These are phyloP conservation scores for Fomitopsis serialis DNA, from an alignment of 768 basidiomycete species.

Conservation along the genomic window DNA sequence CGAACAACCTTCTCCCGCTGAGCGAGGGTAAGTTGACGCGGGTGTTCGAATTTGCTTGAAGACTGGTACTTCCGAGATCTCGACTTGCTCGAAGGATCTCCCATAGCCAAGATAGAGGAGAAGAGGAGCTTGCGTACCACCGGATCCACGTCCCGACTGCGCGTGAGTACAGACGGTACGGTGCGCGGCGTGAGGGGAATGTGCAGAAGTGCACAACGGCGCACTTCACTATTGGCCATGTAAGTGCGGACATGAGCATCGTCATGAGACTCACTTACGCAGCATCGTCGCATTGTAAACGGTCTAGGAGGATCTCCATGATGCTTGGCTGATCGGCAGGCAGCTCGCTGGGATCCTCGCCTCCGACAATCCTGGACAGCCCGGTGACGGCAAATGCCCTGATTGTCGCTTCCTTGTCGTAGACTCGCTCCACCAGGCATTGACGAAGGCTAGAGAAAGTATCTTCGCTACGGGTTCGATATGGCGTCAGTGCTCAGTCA, in stretches of 20 bases:
- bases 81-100: neutral
- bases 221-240: slow-evolving; percentile 35
- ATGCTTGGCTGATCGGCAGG: slow-evolving; percentile 26
- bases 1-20: slow-evolving; percentile 39
- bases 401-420: slow-evolving; percentile 42
- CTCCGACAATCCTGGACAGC: slow-evolving; percentile 37
- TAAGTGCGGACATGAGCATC: no score
- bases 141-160: slow-evolving; percentile 42
- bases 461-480: slow-evolving; percentile 35
- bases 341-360: slow-evolving; percentile 29
- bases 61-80: neutral
- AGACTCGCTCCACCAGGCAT: slow-evolving; percentile 34
- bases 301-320: slow-evolving; percentile 29
- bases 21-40: slow-evolving; percentile 29
- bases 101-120: neutral
- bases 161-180: slow-evolving; percentile 35
- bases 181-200: slow-evolving; percentile 32
- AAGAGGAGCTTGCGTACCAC: slow-evolving; percentile 37
- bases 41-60: slow-evolving; percentile 25
- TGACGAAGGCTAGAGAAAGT: slow-evolving; percentile 33
- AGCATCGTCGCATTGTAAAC: slow-evolving; percentile 38
- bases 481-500: neutral
- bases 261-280: slow-evolving; percentile 27
- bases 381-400: slow-evolving; percentile 42
- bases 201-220: slow-evolving; percentile 42